Evolutionary conservation across 768 basidiomycete species (phyloP).

Genomic region (Termitomyces sp.): DNA sequence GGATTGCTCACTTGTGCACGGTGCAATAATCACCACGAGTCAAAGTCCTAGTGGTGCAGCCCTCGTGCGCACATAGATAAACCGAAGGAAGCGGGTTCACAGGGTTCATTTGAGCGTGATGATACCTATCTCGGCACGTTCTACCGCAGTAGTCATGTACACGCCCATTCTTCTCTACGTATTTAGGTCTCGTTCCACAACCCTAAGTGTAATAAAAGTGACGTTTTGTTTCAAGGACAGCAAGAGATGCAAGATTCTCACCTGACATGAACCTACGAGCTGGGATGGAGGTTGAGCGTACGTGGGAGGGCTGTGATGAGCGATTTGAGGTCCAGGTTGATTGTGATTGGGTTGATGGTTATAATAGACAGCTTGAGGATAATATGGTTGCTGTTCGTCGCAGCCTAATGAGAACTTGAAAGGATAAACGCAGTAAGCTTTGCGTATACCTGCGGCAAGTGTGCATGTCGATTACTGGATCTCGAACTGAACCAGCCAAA

Average conservation of each 20-base stretch:
- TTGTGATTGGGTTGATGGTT: neutral
- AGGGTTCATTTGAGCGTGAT: neutral
- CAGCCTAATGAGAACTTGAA: neutral
- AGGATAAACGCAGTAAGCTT: neutral
- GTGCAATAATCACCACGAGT: conserved; percentile 11
- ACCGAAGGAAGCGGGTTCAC: conserved; percentile 8
- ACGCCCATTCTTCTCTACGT: conserved; percentile 1
- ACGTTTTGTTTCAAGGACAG: neutral
- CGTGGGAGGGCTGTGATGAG: neutral
- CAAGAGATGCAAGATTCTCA: neutral
- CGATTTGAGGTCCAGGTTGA: neutral
- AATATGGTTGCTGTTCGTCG: neutral
- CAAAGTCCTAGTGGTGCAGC: conserved; percentile 8
- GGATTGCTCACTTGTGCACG: conserved; percentile 2
- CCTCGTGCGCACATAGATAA: conserved; percentile 5
- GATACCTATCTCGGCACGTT: conserved; percentile 2
- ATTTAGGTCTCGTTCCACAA: conserved; percentile 3
- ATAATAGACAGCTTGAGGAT: neutral
- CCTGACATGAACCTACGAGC: neutral
- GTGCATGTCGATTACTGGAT: neutral
- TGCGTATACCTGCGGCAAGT: neutral
- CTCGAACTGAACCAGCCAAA: neutral
- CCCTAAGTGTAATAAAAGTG: neutral
- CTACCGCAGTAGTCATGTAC: conserved; percentile 9
- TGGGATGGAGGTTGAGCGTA: neutral